Evolutionary conservation across 768 basidiomycete species (phyloP), one percentile per base, ranked within the genome.

Genomic region (Boletus insuetus): DNA sequence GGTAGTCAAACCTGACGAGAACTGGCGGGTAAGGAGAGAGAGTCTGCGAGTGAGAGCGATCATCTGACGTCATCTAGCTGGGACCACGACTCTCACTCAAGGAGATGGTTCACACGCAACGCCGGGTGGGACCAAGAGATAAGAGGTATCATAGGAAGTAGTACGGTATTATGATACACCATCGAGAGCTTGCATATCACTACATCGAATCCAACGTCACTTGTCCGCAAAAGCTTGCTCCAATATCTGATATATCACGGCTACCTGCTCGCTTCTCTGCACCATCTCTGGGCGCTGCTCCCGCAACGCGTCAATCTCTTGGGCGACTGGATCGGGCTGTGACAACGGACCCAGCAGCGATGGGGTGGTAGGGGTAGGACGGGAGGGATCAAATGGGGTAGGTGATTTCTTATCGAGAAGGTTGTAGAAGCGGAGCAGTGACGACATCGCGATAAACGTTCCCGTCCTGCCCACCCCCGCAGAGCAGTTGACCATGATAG

Each of bases 401-500:
- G 61, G 10, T 55, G 66, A 53, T 64, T 53, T 49, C 46, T 60
- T 5, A 29, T 74, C 64, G 22, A 82, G 74, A 52, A 85, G 74
- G 31, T 75, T 78, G 57, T 82, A 70, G 32, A 76, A 69, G 29
- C 91, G 87, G n/a, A 94, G 76, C 37, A 94, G 74, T 13, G 91
- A 94, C 10, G 83, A 83, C 39, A 93, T 66, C 0, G 89, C 84
- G 65, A 95, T 89, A 72, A 92, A 93, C 7, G 91, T 82, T 17
- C 93, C 93, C 5, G 93, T 93, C 35, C 93, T 81, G 4, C 93
- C 93, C 54, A 94, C 79, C 5, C 93, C 93, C 1, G 94, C 93
- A 26, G 91, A 93, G 66, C 93, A 95, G 58, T 89, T 83, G 31
- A 91, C 80, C 62, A 94, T 81, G 58, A 89, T 80, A 0, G 91